phyloP scores from a whole-genome alignment of 2,329 filamentous ascomycete species.

The Hawksworthiomyces lignivorus region DNA sequence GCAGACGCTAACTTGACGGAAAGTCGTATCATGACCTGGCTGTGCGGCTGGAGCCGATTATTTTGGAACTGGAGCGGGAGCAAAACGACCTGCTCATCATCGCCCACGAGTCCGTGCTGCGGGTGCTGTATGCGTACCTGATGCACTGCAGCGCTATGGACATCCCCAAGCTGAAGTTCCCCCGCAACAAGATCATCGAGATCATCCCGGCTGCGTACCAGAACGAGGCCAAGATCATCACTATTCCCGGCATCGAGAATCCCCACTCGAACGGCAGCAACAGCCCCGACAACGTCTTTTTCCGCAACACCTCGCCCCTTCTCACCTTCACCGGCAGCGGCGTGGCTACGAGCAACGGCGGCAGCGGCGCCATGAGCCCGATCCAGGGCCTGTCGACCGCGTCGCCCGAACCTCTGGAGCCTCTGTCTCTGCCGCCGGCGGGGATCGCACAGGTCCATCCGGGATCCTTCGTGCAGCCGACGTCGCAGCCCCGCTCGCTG shows the following conservation, averaged over 20 bases:
- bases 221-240: slow-evolving; percentile 86
- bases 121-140: slow-evolving; percentile 92
- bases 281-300: slow-evolving; percentile 20
- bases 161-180: slow-evolving; percentile 88
- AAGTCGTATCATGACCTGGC: slow-evolving; percentile 97
- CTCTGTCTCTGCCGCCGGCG: slow-evolving; percentile 13
- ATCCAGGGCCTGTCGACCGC: slow-evolving; percentile 42
- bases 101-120: slow-evolving; percentile 93
- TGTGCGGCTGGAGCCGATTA: slow-evolving; percentile 95
- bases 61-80: slow-evolving; percentile 92
- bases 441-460: neutral
- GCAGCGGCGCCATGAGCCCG: slow-evolving; percentile 35
- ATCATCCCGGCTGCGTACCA: slow-evolving; percentile 97
- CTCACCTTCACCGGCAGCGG: slow-evolving; percentile 77
- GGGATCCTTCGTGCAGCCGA: neutral
- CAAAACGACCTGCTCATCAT: slow-evolving; percentile 98
- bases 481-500: neutral
- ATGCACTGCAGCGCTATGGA: slow-evolving; percentile 97
- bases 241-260: slow-evolving; percentile 59
- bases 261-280: slow-evolving; percentile 9
- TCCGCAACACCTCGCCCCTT: slow-evolving; percentile 64
- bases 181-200: slow-evolving; percentile 95
- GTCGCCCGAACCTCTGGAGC: slow-evolving; percentile 33
- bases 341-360: slow-evolving; percentile 32
- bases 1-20: slow-evolving; percentile 7